Evolutionary conservation across 768 basidiomycete species (phyloP).

Genomic region (Cystofilobasidium ferigula): DNA sequence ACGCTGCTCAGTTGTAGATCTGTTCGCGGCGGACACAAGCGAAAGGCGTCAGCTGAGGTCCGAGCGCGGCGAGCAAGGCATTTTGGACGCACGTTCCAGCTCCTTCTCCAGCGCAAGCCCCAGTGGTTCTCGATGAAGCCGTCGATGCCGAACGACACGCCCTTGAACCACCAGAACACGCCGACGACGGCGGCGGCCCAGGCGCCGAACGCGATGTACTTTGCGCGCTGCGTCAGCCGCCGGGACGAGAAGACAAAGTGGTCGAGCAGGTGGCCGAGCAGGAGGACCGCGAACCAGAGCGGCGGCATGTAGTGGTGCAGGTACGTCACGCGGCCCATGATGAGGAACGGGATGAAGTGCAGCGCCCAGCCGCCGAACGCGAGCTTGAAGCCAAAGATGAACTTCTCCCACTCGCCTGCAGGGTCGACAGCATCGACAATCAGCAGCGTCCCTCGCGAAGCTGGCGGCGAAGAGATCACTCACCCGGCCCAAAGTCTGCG

Average conservation of each 20-base stretch:
- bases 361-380: constrained; percentile 84
- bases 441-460: not conserved
- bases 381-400: constrained; percentile 81
- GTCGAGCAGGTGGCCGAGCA: constrained; percentile 81
- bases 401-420: constrained; percentile 87
- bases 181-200: constrained; percentile 51
- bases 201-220: constrained; percentile 59
- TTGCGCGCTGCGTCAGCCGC: constrained; percentile 52
- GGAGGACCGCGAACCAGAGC: constrained; percentile 88
- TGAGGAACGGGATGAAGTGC: constrained; percentile 85
- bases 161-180: constrained; percentile 94
- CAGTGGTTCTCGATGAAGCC: constrained; percentile 70
- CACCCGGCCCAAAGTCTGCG: constrained; percentile 77
- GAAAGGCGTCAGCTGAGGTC: not conserved
- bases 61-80: too few relatives aligned
- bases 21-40: not conserved
- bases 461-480: constrained; percentile 35
- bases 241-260: constrained; percentile 79
- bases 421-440: constrained; percentile 9
- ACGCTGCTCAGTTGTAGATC: constrained; percentile 4
- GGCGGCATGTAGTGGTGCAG: constrained; percentile 96
- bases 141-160: constrained; percentile 79
- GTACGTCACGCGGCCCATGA: constrained; percentile 76
- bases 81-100: constrained; percentile 29
- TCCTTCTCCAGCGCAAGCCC: constrained; percentile 27